Base-by-base conservation (phyloP, 2,329 filamentous ascomycete species). In the Calycina marina region DNA sequence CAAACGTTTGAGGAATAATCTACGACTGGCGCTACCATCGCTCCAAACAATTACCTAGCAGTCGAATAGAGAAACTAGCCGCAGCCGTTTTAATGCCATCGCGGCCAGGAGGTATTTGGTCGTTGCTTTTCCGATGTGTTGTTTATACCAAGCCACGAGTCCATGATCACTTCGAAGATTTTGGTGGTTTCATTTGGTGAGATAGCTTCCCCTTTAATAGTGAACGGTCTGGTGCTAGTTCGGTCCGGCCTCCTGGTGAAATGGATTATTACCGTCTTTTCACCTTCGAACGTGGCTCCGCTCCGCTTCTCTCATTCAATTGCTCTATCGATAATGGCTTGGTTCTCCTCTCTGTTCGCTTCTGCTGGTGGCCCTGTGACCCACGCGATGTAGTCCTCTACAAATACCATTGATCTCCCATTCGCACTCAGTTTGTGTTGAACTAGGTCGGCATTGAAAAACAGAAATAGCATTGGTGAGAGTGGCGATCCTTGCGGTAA, bases 401-500 rank as follows among this genome's bases (percentile, higher is more conserved):
- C 34, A 29, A n/a, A 50, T 52, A 41, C 46, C 28, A 52, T 44
- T 4, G 46, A 45, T 35, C 46, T 50, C 31, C 44, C 40, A 15
- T 48, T 29, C 18, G 34, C 36, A 26, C 50, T 38, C 28, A 58
- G 55, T 15, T 37, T 34, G 26, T 37, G 30, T 27, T 36, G 27
- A 5, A 39, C 37, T 10, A 46, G 29, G 31, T 46, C 39, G 2
- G 40, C 40, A 33, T 46, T 47, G 25, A 48, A 50, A 39, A 53
- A 53, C 4, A 56, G 48, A 35, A 55, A 59, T 11, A 56, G 38
- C 13, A 55, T 50, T 10, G 44, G 52, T 5, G 52, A 59, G 5
- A 59, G 39, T 49, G 52, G n/a, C 3, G 51, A 59, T 3, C 51
- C 51, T 38, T 55, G 42, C 5, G 45, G 47, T 14, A 53, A 31